Evolutionary conservation across 2,329 filamentous ascomycete species (phyloP).

Genomic region (Mycocentrospora acerina): DNA sequence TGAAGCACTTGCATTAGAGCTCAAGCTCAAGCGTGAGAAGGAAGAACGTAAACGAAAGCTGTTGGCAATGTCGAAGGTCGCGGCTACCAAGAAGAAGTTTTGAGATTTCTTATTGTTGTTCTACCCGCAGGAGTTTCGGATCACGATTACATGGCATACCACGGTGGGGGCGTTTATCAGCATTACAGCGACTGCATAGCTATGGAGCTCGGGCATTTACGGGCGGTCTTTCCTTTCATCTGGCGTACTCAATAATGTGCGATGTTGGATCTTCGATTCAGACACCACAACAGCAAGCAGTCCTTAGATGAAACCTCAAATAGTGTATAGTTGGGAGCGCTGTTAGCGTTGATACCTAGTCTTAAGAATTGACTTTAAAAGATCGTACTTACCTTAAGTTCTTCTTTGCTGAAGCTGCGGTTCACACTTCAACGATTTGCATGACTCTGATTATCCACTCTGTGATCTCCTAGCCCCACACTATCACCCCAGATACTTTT

Average conservation of each 20-base stretch:
- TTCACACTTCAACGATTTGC: not conserved
- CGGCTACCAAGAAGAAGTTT: conserved; percentile 33
- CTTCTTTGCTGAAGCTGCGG: not conserved
- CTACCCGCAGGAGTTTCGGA: conserved; percentile 23
- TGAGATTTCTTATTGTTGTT: conserved; percentile 16
- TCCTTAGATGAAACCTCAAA: conserved; percentile 11
- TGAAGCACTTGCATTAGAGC: conserved; percentile 61
- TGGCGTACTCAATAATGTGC: conserved; percentile 21
- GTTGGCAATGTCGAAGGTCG: conserved; percentile 28
- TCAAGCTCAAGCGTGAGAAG: conserved; percentile 38
- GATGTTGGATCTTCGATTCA: conserved; percentile 17
- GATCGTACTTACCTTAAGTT: not conserved
- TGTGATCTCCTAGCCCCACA: not conserved
- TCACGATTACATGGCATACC: conserved; percentile 32
- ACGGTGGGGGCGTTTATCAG: conserved; percentile 26
- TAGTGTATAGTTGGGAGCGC: conserved; percentile 19
- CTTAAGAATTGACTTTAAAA: conserved; percentile 3
- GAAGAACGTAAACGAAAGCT: conserved; percentile 40
- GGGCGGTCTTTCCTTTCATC: conserved; percentile 17
- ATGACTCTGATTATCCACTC: not conserved
- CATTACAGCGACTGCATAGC: conserved; percentile 34
- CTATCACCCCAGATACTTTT: not conserved
- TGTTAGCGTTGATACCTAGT: conserved; percentile 7
- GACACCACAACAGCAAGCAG: conserved; percentile 18
- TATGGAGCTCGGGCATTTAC: conserved; percentile 23